phyloP scores from a whole-genome alignment of 768 basidiomycete species.

The Scleroderma bovista region DNA sequence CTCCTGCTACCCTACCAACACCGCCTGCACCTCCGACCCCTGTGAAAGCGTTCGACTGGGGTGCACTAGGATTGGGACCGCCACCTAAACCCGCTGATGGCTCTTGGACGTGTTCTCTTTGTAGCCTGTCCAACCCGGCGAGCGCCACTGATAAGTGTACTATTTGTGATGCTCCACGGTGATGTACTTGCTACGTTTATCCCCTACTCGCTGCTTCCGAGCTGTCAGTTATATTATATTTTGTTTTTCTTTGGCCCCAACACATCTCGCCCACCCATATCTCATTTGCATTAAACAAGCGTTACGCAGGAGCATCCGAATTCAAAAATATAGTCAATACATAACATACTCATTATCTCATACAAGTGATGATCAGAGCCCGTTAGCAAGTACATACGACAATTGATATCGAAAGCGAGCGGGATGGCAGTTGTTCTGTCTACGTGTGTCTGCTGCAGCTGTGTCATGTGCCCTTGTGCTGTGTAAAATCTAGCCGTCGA shows the following conservation, averaged over 20 bases:
- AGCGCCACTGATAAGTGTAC: slow-evolving; percentile 42
- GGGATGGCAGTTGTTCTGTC: slow-evolving; percentile 14
- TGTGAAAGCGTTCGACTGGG: slow-evolving; percentile 32
- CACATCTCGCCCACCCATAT: background rate
- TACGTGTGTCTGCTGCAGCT: slow-evolving; percentile 4
- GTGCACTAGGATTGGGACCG: slow-evolving; percentile 31
- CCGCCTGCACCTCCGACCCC: background rate
- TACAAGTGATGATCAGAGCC: slow-evolving; percentile 1
- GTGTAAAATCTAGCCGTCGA: slow-evolving; percentile 67
- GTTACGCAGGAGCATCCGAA: background rate
- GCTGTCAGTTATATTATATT: slow-evolving; percentile 8
- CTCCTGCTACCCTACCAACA: background rate
- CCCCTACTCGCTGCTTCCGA: slow-evolving; percentile 7
- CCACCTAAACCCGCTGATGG: slow-evolving; percentile 18
- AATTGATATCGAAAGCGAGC: slow-evolving; percentile 5
- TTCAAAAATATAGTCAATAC: slow-evolving; percentile 5
- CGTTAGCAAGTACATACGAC: background rate
- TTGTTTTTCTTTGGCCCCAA: background rate
- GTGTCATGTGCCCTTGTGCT: slow-evolving; percentile 14
- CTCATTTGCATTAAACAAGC: background rate
- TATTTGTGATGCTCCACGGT: slow-evolving; percentile 44
- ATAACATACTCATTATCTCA: slow-evolving; percentile 4
- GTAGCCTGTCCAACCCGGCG: slow-evolving; percentile 41
- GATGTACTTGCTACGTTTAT: slow-evolving; percentile 4
- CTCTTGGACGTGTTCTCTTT: slow-evolving; percentile 38